Conservation (phyloP, 2,329 filamentous ascomycete species). For the Dactylonectria macrodidyma region DNA sequence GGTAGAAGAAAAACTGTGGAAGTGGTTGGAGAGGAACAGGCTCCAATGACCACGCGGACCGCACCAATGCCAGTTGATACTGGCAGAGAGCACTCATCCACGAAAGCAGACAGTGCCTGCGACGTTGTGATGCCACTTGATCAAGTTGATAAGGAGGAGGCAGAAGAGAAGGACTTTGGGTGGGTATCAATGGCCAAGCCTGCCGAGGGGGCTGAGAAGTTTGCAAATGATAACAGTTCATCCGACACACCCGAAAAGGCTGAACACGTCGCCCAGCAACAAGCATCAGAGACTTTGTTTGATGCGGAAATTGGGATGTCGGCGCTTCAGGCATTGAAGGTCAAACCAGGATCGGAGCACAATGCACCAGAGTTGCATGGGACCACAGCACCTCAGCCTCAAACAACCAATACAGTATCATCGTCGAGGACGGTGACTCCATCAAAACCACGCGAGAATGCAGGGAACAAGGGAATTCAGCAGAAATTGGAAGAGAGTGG, state of each 20-base stretch:
- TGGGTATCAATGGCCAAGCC: background rate
- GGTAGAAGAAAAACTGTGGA: background rate
- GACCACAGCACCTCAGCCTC: slow-evolving; percentile 45
- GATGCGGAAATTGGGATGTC: slow-evolving; percentile 9
- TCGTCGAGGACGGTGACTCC: slow-evolving; percentile 34
- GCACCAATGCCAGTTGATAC: background rate
- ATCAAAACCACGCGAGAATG: slow-evolving; percentile 16
- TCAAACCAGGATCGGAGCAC: slow-evolving; percentile 30
- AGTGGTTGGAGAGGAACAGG: slow-evolving; percentile 10
- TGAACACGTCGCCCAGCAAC: slow-evolving; percentile 21
- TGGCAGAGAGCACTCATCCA: slow-evolving; percentile 19
- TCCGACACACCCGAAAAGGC: slow-evolving; percentile 17
- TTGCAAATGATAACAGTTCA: slow-evolving; percentile 19
- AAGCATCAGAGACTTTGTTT: slow-evolving; percentile 17
- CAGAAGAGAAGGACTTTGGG: background rate
- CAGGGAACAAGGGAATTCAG: slow-evolving; percentile 2
- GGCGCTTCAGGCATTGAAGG: slow-evolving; percentile 25
- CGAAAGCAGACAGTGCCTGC: slow-evolving; percentile 24
- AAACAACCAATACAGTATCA: slow-evolving; percentile 33
- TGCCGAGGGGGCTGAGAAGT: slow-evolving; percentile 15
- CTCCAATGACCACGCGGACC: slow-evolving; percentile 1
- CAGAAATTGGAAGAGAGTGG: slow-evolving; percentile 1
- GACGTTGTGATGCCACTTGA: slow-evolving; percentile 27
- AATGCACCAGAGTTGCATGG: slow-evolving; percentile 39
- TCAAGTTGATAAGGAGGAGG: slow-evolving; percentile 4